Evolutionary conservation across 2,329 filamentous ascomycete genomes (phyloP), one percentile per base, ranked within the genome.

Genomic region (Cercospora beticola): DNA sequence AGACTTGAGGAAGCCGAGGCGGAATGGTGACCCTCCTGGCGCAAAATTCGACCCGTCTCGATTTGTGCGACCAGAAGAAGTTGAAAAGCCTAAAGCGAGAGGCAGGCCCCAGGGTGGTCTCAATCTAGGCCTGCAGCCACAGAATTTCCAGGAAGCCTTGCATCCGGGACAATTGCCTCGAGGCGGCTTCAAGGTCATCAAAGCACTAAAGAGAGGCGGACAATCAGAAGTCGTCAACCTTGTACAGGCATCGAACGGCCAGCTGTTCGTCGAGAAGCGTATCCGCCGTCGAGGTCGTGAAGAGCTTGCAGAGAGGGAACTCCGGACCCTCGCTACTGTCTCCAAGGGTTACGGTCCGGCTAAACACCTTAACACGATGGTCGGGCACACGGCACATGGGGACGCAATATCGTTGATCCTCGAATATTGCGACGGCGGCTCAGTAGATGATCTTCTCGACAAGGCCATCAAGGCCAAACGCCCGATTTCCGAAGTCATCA

Each of bases 231-330:
- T 65, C 1, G 64, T 71, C 26, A 66, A 57, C 16, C 14, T 71
- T 9, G 43, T 71, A n/a, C 36, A 30, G 60, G 66, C 30, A 12
- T 14, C 16, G 3, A 7, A 59, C n/a, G 67, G 67, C 5, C 67
- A 68, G 54, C 40, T 67, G 1, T 71, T 66, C 56, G 43, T 71
- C 33, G 67, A 71, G 60, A 71, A 71, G 65, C 62, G 67, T 1
- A 67, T 71, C 26, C 23, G 65, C 14, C 59, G 62, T 8, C 64
- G 68, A 14, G 62, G 54, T 9, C 40, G 46, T 12, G 8, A 58
- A 1, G 61, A 28, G 14, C 54, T 65, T 5, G 59, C 67, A 31
- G n/a, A 54, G 9, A 54, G 64, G 4, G 70, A 71, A 31, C 18
- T 69, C 3, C 62, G 64, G 5, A 57, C 70, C 5, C 62, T 71